Evolutionary conservation across 768 basidiomycete species (phyloP).

Genomic region (Calvatia gigantea): DNA sequence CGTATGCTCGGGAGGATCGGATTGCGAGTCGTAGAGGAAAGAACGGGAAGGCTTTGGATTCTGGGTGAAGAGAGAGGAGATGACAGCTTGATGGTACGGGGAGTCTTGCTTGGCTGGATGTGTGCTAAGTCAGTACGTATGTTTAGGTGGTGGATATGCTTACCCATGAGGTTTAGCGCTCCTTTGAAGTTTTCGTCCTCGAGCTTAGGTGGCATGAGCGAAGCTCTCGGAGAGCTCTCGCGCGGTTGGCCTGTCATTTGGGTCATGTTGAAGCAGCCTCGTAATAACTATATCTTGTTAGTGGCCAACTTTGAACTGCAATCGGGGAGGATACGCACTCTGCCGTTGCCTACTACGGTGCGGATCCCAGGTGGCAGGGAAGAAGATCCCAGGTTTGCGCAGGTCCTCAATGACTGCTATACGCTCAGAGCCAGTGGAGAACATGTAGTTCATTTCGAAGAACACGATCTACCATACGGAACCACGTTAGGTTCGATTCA

Average conservation of each 20-base stretch:
- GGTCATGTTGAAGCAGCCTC: slow-evolving; percentile 79
- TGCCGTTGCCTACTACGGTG: slow-evolving; percentile 60
- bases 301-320: neutral
- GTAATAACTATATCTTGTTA: slow-evolving; percentile 56
- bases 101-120: slow-evolving; percentile 71
- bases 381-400: slow-evolving; percentile 66
- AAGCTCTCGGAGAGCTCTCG: slow-evolving; percentile 79
- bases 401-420: slow-evolving; percentile 79
- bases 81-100: slow-evolving; percentile 73
- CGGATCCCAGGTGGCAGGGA: slow-evolving; percentile 73
- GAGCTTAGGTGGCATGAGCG: slow-evolving; percentile 68
- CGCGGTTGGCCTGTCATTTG: slow-evolving; percentile 73
- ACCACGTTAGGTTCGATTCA: neutral
- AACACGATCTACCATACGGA: slow-evolving; percentile 81
- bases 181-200: slow-evolving; percentile 88
- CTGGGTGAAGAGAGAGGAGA: slow-evolving; percentile 76
- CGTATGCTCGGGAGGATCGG: slow-evolving; percentile 65
- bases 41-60: slow-evolving; percentile 60
- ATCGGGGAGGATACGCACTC: slow-evolving; percentile 43
- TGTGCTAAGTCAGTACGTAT: neutral
- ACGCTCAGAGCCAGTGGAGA: slow-evolving; percentile 80
- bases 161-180: slow-evolving; percentile 73
- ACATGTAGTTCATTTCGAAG: slow-evolving; percentile 92
- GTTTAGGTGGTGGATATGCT: slow-evolving; percentile 15
- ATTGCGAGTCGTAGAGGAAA: slow-evolving; percentile 72